Evolutionary conservation across 2,329 filamentous ascomycete genomes (phyloP), one percentile per base, ranked within the genome.

Genomic region (Didymella arachidicola): DNA sequence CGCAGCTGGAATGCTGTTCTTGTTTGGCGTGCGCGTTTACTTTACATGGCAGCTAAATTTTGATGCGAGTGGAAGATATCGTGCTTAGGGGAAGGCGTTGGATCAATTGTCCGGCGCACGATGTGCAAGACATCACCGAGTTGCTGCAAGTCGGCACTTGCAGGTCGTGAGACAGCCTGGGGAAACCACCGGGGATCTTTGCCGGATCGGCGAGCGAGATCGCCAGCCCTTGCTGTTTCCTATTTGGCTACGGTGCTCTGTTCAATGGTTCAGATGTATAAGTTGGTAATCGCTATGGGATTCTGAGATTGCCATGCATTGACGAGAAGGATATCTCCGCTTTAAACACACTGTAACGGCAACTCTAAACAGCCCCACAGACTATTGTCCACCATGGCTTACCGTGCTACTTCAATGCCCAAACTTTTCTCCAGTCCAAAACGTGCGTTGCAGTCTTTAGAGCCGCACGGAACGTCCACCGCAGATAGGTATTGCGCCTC

Each of bases 131-230:
- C 19, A 10, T 25, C 10, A 3, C 1, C 1, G 7, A 8, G 7
- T 12, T 42, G 18, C 27, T 43, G 48, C n/a, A n/a, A 38, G 10
- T n/a, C 34, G 22, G 25, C 39, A 7, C 19, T 27, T 16, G 3
- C 19, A 14, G 8, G 4, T 8, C 12, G 30, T 26, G 22, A 44
- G 38, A 22, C 38, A 30, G 16, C 36, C 12, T 16, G 30, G 18
- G 43, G 29, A 44, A 48, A 36, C 14, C 29, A 18, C 27, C 43
- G 25, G 29, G 18, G 10, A n/a, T 18, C 4, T 22, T 7, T 25
- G 39, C 45, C 46, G 39, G 45, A 56, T 45, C 39, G 44, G n/a
- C 47, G 34, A 46, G 18, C 27, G 18, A 5, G 48, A 52, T 57
- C 43, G 34, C 43, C 47, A 30, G 29, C n/a, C 36, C 47, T 48